Conservation (phyloP, 2,329 filamentous ascomycete genomes). For the Emergomyces orientalis region DNA sequence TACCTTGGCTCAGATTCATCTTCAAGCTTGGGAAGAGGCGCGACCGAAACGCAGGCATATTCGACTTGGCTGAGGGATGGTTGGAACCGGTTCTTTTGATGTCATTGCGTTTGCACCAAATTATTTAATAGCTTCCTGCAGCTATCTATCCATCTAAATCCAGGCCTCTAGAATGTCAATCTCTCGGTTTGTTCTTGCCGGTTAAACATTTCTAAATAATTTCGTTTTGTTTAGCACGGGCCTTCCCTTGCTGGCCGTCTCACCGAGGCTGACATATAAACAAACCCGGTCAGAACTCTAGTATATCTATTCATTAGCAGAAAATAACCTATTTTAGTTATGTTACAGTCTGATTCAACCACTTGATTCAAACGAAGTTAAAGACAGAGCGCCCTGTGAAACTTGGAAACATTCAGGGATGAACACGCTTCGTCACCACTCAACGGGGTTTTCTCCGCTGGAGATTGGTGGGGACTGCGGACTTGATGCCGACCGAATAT, state of each 20-base stretch:
- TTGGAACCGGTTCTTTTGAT: not conserved
- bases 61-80: not conserved
- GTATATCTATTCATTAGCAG: no score
- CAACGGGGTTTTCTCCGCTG: not conserved
- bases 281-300: no score
- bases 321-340: not conserved
- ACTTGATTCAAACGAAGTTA: not conserved
- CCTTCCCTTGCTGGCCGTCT: no score
- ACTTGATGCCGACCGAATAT: not conserved
- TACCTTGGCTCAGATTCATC: not conserved
- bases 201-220: no score
- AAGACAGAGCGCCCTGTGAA: not conserved
- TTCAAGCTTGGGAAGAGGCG: not conserved
- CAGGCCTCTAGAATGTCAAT: no score
- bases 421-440: not conserved
- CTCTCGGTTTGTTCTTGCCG: no score
- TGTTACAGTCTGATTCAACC: not conserved
- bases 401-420: not conserved
- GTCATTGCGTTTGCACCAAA: not conserved
- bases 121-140: no score
- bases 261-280: no score
- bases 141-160: no score
- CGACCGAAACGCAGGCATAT: not conserved
- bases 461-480: not conserved
- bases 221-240: no score